Evolutionary conservation across 371 early-diverging fungal species (phyloP).

Genomic region (Mortierella sp.): DNA sequence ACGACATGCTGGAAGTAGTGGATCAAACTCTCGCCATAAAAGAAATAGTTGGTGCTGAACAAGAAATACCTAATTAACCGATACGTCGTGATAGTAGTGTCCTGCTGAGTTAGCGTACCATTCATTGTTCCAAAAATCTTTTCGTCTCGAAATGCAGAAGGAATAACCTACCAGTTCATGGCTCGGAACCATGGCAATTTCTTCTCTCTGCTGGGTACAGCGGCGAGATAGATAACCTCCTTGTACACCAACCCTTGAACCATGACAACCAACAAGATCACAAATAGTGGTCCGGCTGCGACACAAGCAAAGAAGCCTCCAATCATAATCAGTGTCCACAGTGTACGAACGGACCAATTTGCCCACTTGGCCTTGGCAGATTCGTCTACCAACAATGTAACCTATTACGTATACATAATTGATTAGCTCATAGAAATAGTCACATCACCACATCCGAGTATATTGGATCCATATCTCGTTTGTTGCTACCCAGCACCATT

Average conservation of each 20-base stretch:
- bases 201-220: slow-evolving; percentile 85
- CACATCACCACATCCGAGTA: not conserved
- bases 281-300: slow-evolving; percentile 82
- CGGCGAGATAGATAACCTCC: slow-evolving; percentile 93
- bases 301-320: slow-evolving; percentile 83
- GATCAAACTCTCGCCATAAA: slow-evolving; percentile 94
- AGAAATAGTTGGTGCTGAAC: slow-evolving; percentile 88
- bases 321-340: slow-evolving; percentile 93
- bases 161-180: slow-evolving; percentile 85
- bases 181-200: slow-evolving; percentile 93
- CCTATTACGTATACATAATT: not conserved
- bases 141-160: slow-evolving; percentile 23
- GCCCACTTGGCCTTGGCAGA: slow-evolving; percentile 75
- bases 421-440: not conserved
- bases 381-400: slow-evolving; percentile 64
- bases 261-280: slow-evolving; percentile 85
- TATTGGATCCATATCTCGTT: too few species aligned
- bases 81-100: not conserved
- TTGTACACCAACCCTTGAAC: slow-evolving; percentile 86
- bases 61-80: slow-evolving; percentile 78
- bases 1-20: slow-evolving; percentile 86
- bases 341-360: slow-evolving; percentile 84
- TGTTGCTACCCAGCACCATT: too few species aligned
- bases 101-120: not conserved
- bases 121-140: too few species aligned